A percentile compares a stretch with the other conserved stretches of the same genome.
Evolutionary conservation across 2,329 filamentous ascomycete species (phyloP).

Genomic region (Diplodia sapinea): DNA sequence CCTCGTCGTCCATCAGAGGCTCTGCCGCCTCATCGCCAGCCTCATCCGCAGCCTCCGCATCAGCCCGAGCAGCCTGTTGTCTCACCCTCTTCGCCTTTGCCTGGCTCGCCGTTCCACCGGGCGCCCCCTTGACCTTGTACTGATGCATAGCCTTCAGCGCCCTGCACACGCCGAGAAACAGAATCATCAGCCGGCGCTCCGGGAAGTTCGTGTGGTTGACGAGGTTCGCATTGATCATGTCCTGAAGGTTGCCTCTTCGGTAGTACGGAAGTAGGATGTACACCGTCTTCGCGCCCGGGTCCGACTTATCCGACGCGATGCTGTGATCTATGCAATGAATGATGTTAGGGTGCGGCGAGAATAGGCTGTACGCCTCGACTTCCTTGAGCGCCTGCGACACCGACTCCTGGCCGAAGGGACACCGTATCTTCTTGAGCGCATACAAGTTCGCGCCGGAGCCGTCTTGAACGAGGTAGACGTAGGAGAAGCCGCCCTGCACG

Average conservation of each 20-base stretch:
- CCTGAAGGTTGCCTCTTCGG: constrained; percentile 90
- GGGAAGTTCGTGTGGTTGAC: constrained; percentile 94
- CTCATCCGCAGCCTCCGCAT: constrained; percentile 61
- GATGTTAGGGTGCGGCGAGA: constrained; percentile 81
- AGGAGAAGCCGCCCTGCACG: constrained; percentile 90
- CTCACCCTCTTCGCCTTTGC: constrained; percentile 62
- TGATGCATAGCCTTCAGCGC: constrained; percentile 91
- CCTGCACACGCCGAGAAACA: constrained; percentile 91
- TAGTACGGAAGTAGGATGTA: constrained; percentile 98
- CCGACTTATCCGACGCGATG: constrained; percentile 73
- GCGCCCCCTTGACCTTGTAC: constrained; percentile 70
- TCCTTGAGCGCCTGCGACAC: constrained; percentile 94
- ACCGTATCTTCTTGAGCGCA: constrained; percentile 98
- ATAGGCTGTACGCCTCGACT: constrained; percentile 94
- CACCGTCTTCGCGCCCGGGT: constrained; percentile 82
- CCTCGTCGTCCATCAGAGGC: constrained; percentile 82
- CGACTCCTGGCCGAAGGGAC: constrained; percentile 95
- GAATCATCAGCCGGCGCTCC: constrained; percentile 81
- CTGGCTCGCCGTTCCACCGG: constrained; percentile 56
- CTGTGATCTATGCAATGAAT: constrained; percentile 84
- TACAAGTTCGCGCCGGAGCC: constrained; percentile 81
- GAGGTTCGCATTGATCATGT: constrained; percentile 97
- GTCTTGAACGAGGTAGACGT: constrained; percentile 98
- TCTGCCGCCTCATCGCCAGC: constrained; percentile 77
- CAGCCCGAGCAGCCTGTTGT: constrained; percentile 61